A percentile compares a stretch with the other conserved stretches of the same genome.
Evolutionary conservation across 2,329 filamentous ascomycete species (phyloP).

Genomic region (Alternaria infectoria): DNA sequence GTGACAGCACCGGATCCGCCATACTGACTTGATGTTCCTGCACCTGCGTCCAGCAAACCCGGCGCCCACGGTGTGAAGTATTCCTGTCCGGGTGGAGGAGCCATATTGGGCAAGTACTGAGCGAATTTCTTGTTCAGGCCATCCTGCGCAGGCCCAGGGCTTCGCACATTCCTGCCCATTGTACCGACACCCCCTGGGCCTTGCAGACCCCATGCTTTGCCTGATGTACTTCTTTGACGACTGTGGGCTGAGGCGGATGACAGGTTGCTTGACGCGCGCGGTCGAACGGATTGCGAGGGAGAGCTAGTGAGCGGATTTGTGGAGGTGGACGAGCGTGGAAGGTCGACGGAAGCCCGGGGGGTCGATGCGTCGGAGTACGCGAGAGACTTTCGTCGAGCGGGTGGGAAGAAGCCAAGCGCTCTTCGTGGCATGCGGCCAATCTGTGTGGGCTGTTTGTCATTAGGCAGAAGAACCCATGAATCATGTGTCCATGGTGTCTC

Average conservation of each 20-base stretch:
- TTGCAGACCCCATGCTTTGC: constrained; percentile 64
- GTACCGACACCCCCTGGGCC: constrained; percentile 90
- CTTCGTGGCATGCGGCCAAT: constrained; percentile 83
- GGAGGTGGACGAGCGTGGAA: constrained; percentile 56
- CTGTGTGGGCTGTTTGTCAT: constrained; percentile 73
- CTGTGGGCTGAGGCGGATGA: constrained; percentile 46
- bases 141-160: constrained; percentile 83
- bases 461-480: constrained; percentile 84
- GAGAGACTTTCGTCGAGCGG: constrained; percentile 83
- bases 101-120: constrained; percentile 80
- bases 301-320: constrained; percentile 39
- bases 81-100: constrained; percentile 65
- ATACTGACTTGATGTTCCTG: constrained; percentile 34
- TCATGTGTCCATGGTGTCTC: constrained; percentile 83
- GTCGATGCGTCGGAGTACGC: constrained; percentile 69
- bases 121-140: constrained; percentile 83
- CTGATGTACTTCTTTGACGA: constrained; percentile 46
- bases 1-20: constrained; percentile 40
- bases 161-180: constrained; percentile 71
- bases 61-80: constrained; percentile 51
- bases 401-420: constrained; percentile 89
- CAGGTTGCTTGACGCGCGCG: constrained; percentile 47
- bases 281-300: constrained; percentile 48
- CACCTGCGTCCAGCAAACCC: constrained; percentile 39
- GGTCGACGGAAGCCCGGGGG: constrained; percentile 69